phyloP scores from a whole-genome alignment of 192 early-diverging fungal genomes.

The Paraglomus brasilianum region DNA sequence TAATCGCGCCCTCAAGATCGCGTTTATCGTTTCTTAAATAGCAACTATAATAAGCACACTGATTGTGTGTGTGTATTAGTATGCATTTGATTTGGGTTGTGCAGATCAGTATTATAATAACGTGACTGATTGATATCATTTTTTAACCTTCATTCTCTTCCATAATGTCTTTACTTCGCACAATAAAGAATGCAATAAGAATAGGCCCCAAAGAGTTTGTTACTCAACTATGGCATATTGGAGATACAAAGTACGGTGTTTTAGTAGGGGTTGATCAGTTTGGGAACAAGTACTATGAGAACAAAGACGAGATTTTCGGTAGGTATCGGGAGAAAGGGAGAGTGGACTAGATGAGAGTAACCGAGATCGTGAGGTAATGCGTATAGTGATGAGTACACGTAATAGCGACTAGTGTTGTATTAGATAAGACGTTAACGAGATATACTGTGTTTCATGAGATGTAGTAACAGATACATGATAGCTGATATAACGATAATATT shows the following conservation, averaged over 20 bases:
- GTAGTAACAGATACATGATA: neutral
- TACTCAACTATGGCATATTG: conserved; percentile 54
- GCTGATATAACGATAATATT: neutral
- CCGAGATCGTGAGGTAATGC: neutral
- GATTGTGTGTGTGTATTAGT: no score
- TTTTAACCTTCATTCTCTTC: conserved; percentile 12
- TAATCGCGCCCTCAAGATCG: no score
- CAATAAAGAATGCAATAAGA: conserved; percentile 54
- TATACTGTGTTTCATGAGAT: neutral
- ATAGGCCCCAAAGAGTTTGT: conserved; percentile 49
- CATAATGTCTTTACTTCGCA: conserved; percentile 55
- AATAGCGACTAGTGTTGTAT: neutral
- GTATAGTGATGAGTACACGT: neutral
- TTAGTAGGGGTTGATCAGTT: conserved; percentile 68
- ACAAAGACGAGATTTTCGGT: conserved; percentile 70
- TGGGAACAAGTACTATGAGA: conserved; percentile 78
- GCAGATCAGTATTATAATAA: no score
- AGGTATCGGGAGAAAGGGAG: conserved; percentile 16
- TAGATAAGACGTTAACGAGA: neutral
- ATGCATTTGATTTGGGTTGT: no score
- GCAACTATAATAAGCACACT: no score
- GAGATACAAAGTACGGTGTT: conserved; percentile 67
- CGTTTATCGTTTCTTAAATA: no score
- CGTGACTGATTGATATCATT: neutral
- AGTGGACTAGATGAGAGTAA: conserved; percentile 12